Conservation (phyloP, 2,329 filamentous ascomycete genomes). For the Phyllosticta citribraziliensis region DNA sequence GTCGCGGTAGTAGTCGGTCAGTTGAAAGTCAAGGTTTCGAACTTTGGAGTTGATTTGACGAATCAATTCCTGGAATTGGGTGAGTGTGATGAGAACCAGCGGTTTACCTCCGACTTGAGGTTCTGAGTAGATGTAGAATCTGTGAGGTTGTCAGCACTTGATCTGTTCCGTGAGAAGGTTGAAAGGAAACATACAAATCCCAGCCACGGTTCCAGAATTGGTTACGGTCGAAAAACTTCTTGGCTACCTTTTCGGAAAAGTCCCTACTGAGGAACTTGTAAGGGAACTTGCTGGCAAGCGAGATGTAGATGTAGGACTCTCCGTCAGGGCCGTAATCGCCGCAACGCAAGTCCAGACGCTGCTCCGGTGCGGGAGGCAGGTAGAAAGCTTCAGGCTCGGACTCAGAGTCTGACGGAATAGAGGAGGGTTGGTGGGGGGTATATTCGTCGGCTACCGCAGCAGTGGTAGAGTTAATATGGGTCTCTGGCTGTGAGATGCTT, state of each 20-base stretch:
- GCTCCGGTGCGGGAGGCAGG: neutral
- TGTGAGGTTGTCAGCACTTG: constrained; percentile 22
- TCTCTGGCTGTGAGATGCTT: neutral
- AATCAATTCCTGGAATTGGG: constrained; percentile 57
- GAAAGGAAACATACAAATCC: constrained; percentile 57
- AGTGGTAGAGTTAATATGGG: neutral
- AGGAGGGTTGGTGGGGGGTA: neutral
- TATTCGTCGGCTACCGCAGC: neutral
- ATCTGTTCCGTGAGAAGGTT: neutral
- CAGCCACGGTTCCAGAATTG: constrained; percentile 54
- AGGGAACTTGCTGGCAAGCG: constrained; percentile 48
- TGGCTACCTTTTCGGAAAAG: constrained; percentile 37
- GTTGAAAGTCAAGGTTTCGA: constrained; percentile 43
- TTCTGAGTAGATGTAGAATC: constrained; percentile 58
- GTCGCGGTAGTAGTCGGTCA: constrained; percentile 45
- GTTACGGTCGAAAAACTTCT: constrained; percentile 47
- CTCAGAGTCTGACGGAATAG: neutral
- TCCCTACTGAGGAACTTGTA: constrained; percentile 47
- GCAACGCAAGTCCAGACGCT: neutral
- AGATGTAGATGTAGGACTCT: constrained; percentile 29
- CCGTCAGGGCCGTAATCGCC: constrained; percentile 3
- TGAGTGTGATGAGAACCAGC: constrained; percentile 56
- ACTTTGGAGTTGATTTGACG: constrained; percentile 50
- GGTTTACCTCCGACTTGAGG: constrained; percentile 35
- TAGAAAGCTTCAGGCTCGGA: neutral